Base-by-base conservation (phyloP, 805 yeast species). In the Yamadazyma tumulicola region DNA sequence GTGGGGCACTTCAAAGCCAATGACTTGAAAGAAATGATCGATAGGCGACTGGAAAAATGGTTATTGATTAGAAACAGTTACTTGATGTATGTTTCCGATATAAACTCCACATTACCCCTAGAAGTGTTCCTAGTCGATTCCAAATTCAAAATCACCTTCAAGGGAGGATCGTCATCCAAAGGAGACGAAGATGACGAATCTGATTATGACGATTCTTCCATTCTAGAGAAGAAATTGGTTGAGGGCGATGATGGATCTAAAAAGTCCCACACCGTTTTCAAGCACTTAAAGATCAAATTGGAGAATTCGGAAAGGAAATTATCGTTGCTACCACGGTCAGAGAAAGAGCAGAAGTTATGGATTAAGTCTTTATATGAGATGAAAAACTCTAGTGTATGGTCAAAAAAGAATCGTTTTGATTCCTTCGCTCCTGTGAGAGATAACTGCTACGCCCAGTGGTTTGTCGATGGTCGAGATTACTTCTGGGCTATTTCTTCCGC, bases 401-500 rank as follows among this genome's bases (percentile, higher is more conserved):
- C 87, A 0, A 70, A 75, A 39, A 39, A 27, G 8, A 75, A 93
- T 43, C 67, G 98, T 41, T 94, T 94, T 60, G 79, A 69, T 5
- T 85, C 96, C 34, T 94, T 85, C 73, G 96, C 97, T 0, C 99
- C 99, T 0, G 78, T 91, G 0, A 67, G 99, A 45, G 59, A 77
- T 15, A 78, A 87, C 46, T 85, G 86, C 38, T 85, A 77, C 62
- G 96, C 96, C 9, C 96, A 93, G 55, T 91, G 95, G 93, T 81
- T 93, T 64, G 97, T 93, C 4, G 99, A 93, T 60, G 95, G 84
- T 4, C 72, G 99, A 51, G 99, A 93, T 58, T 85, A 93, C 57
- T 83, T 87, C 65, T 93, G 97, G 97, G 94, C 97, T 1, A 79
- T 88, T 2, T 84, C 95, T 19, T 79, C 88, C 8, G 98, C 97